Conservation (phyloP, 257 asterid genomes). For the Handroanthus guayacan region DNA sequence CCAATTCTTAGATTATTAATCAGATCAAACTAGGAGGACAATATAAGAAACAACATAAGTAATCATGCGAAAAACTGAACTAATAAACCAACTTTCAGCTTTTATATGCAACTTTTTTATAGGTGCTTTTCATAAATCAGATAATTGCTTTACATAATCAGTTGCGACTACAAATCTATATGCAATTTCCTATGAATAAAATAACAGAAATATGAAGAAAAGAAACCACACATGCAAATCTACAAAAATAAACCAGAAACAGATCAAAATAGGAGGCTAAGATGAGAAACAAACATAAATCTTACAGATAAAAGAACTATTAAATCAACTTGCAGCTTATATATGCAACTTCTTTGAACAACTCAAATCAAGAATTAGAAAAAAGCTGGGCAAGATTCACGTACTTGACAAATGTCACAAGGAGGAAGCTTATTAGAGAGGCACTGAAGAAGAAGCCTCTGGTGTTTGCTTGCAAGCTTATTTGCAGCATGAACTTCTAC, state of each 20-base stretch:
- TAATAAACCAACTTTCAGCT: background rate
- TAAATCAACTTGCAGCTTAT: background rate
- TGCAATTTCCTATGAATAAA: too few relatives aligned
- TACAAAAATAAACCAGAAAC: background rate
- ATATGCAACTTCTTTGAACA: background rate
- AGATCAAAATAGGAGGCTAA: background rate
- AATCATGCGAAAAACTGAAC: background rate
- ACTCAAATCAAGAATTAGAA: background rate
- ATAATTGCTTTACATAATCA: too few relatives aligned
- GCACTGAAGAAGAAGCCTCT: constrained; percentile 83
- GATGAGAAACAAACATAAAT: background rate
- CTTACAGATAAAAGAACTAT: background rate
- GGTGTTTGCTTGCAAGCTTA: constrained; percentile 96
- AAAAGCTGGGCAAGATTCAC: background rate
- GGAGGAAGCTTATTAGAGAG: constrained; percentile 89
- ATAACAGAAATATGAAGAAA: background rate
- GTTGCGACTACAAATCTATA: too few relatives aligned
- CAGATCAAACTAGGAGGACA: background rate
- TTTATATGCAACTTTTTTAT: background rate
- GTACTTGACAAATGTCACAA: constrained; percentile 96
- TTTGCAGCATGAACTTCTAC: constrained; percentile 93
- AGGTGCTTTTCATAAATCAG: too few relatives aligned
- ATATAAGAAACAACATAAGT: background rate
- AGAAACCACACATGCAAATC: background rate
- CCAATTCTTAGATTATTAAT: background rate